Evolutionary conservation across 352 stramenopile genomes (phyloP).

Genomic region (Plasmopara muralis): DNA sequence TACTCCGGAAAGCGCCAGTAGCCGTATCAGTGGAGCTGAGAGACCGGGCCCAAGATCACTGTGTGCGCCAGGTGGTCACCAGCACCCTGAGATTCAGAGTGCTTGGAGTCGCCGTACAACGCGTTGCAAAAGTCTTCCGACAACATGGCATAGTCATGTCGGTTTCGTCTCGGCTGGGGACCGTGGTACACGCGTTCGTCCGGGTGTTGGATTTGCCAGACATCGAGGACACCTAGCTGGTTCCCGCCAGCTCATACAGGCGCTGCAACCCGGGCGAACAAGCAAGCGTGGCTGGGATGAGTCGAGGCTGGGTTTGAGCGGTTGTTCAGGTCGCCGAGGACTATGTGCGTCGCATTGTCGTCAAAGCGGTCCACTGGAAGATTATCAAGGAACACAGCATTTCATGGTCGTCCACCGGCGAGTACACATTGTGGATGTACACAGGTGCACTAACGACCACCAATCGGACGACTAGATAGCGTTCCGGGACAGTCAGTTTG

Average conservation of each 20-base stretch:
- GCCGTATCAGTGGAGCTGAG: neutral
- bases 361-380: neutral
- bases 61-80: neutral
- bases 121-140: neutral
- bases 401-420: neutral
- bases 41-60: neutral
- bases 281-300: neutral
- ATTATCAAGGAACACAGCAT: neutral
- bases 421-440: constrained; percentile 1
- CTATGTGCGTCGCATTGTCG: neutral
- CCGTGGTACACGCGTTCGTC: neutral
- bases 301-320: neutral
- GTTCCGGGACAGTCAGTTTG: neutral
- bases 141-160: neutral
- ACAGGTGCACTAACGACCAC: neutral
- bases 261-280: neutral
- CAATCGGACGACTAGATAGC: neutral
- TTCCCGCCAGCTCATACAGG: neutral
- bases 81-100: neutral
- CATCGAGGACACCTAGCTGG: neutral
- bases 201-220: neutral
- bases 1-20: neutral
- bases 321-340: neutral
- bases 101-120: neutral
- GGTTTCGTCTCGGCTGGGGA: neutral